These are phyloP conservation scores for Coccinonectria pachysandricola DNA, from an alignment of 2,329 filamentous ascomycete genomes.

Conservation along the genomic window DNA sequence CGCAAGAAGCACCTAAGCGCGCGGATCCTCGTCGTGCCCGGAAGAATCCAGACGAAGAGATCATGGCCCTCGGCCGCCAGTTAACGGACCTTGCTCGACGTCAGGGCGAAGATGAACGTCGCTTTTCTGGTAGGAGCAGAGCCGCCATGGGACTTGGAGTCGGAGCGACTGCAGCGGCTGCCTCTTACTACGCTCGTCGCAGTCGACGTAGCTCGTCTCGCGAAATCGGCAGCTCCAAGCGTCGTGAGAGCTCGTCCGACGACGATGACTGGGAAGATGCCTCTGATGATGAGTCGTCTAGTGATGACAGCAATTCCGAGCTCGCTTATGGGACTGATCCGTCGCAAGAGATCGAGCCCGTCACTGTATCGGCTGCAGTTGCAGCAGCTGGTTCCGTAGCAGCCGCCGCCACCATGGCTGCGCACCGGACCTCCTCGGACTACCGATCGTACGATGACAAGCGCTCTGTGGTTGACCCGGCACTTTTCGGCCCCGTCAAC, in stretches of 20 bases:
- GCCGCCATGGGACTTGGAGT: slow-evolving; percentile 15
- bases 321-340: slow-evolving; percentile 26
- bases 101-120: slow-evolving; percentile 40
- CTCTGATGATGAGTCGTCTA: slow-evolving; percentile 35
- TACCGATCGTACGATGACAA: slow-evolving; percentile 23
- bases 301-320: slow-evolving; percentile 26
- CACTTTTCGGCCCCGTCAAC: slow-evolving; percentile 49
- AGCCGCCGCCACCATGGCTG: slow-evolving; percentile 30
- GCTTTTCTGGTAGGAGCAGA: slow-evolving; percentile 24
- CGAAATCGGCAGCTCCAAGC: slow-evolving; percentile 32
- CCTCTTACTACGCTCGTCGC: slow-evolving; percentile 27
- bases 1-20: slow-evolving; percentile 8
- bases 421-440: slow-evolving; percentile 16
- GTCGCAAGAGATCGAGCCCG: slow-evolving; percentile 15
- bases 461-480: slow-evolving; percentile 45
- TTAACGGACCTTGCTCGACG: slow-evolving; percentile 42
- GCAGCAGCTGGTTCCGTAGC: slow-evolving; percentile 32
- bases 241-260: slow-evolving; percentile 29
- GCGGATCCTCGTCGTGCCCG: too few species aligned
- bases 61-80: slow-evolving; percentile 43
- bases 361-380: slow-evolving; percentile 17
- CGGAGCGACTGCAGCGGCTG: slow-evolving; percentile 22
- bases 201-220: slow-evolving; percentile 25
- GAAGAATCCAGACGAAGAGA: slow-evolving; percentile 45
- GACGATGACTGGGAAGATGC: slow-evolving; percentile 49